Evolutionary conservation across 441 rosid genomes (phyloP).

Genomic region (Populus hybrid): DNA sequence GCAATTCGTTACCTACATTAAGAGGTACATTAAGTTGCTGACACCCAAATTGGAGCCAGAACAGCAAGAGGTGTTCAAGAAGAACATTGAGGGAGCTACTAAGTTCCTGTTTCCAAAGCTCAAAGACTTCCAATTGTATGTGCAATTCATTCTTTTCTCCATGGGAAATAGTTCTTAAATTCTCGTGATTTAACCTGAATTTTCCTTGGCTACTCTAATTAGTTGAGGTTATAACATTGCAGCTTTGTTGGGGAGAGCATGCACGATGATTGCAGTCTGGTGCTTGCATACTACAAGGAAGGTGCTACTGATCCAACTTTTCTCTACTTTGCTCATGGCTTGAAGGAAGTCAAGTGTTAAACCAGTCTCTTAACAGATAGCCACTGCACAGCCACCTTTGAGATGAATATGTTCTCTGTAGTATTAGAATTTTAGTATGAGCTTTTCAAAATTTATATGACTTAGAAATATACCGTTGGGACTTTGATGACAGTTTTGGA

Average conservation of each 20-base stretch:
- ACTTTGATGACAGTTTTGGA: neutral
- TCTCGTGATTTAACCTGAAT: constrained; percentile 4
- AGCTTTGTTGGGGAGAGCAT: constrained; percentile 97
- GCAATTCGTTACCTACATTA: constrained; percentile 54
- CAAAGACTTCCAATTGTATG: constrained; percentile 75
- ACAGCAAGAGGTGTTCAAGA: constrained; percentile 54
- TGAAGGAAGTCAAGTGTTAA: constrained; percentile 90
- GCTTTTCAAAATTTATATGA: constrained; percentile 2
- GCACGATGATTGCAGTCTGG: constrained; percentile 64
- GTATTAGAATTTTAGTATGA: neutral
- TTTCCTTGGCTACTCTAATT: constrained; percentile 22
- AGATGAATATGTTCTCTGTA: neutral
- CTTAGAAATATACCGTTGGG: neutral
- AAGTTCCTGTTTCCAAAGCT: constrained; percentile 74
- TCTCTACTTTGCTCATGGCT: constrained; percentile 66
- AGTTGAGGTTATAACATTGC: neutral
- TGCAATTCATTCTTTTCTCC: neutral
- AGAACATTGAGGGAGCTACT: constrained; percentile 74
- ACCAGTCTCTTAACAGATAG: neutral
- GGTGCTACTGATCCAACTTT: constrained; percentile 88
- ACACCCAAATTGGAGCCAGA: constrained; percentile 60
- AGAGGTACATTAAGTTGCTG: constrained; percentile 70
- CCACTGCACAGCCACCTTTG: neutral
- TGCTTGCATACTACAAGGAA: constrained; percentile 92
- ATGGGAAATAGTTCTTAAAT: neutral